A percentile compares a stretch with the other conserved stretches of the same genome.
Evolutionary conservation across 2,329 filamentous ascomycete genomes (phyloP).

Genomic region (Diaporthe longicolla): DNA sequence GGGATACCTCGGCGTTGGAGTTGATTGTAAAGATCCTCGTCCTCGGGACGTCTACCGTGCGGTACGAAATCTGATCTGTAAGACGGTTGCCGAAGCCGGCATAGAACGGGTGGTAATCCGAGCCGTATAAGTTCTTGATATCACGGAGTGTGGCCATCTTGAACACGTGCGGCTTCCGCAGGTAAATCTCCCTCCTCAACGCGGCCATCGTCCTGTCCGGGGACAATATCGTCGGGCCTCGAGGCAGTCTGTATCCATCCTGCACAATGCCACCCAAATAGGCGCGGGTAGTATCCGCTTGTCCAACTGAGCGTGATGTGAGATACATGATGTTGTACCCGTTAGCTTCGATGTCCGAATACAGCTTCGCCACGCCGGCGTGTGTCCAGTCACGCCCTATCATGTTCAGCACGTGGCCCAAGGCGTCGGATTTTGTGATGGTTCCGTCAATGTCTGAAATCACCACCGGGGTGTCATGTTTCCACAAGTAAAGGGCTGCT

Average conservation of each 20-base stretch:
- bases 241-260: conserved; percentile 87
- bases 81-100: conserved; percentile 97
- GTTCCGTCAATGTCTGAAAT: conserved; percentile 99
- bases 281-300: conserved; percentile 89
- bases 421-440: conserved; percentile 96
- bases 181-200: conserved; percentile 89
- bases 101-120: conserved; percentile 87
- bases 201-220: conserved; percentile 97
- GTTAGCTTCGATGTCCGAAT: conserved; percentile 94
- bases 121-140: conserved; percentile 88
- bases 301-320: conserved; percentile 92
- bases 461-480: conserved; percentile 90
- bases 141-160: conserved; percentile 99
- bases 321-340: conserved; percentile 99
- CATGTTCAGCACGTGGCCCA: conserved; percentile 95
- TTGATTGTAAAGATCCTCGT: conserved; percentile 99
- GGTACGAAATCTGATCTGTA: conserved; percentile 95
- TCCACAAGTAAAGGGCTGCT: conserved; percentile 95
- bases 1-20: conserved; percentile 93
- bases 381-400: conserved; percentile 99
- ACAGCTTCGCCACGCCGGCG: conserved; percentile 94
- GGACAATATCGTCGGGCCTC: conserved; percentile 93
- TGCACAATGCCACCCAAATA: conserved; percentile 93
- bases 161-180: conserved; percentile 97
- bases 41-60: conserved; percentile 94